These are phyloP conservation scores for Leishmania major DNA, from an alignment of 208 protist species.

Conservation along the genomic window DNA sequence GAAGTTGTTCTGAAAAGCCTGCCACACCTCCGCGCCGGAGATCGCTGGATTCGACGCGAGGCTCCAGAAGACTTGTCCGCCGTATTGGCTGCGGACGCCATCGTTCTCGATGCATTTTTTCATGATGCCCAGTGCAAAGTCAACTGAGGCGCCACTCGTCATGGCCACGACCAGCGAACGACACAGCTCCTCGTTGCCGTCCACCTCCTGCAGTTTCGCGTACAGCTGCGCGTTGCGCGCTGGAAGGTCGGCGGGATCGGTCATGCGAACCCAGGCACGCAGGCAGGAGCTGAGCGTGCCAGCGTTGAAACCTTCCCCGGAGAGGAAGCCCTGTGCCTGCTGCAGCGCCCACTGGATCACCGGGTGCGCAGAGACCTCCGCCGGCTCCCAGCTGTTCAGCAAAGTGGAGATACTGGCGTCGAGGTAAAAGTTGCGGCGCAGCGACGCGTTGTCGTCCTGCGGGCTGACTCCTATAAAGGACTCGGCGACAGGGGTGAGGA, in stretches of 20 bases:
- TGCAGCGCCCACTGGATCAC: slow-evolving; percentile 65
- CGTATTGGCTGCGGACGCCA: slow-evolving; percentile 81
- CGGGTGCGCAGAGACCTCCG: slow-evolving; percentile 29
- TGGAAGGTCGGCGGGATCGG: slow-evolving; percentile 17
- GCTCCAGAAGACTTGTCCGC: slow-evolving; percentile 58
- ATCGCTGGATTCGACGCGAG: slow-evolving; percentile 55
- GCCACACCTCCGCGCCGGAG: slow-evolving; percentile 54
- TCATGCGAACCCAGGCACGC: slow-evolving; percentile 47
- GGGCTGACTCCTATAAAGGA: slow-evolving; percentile 15
- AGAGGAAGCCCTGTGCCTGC: slow-evolving; percentile 58
- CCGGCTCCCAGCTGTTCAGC: slow-evolving; percentile 12
- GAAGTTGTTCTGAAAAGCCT: slow-evolving; percentile 77
- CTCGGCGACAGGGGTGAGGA: slow-evolving; percentile 36
- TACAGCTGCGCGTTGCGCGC: slow-evolving; percentile 45
- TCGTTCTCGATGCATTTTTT: slow-evolving; percentile 65
- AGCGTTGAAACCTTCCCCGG: slow-evolving; percentile 29
- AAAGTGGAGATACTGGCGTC: slow-evolving; percentile 36
- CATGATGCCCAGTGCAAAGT: slow-evolving; percentile 63
- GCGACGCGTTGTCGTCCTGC: slow-evolving; percentile 24
- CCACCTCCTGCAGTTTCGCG: slow-evolving; percentile 46
- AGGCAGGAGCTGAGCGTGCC: slow-evolving; percentile 59
- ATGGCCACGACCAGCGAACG: slow-evolving; percentile 65
- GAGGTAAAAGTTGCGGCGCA: slow-evolving; percentile 44
- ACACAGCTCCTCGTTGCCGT: slow-evolving; percentile 77
- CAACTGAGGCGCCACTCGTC: slow-evolving; percentile 49